Evolutionary conservation across 176 grass and related monocot species (phyloP).

Genomic region (Puya raimondii): DNA sequence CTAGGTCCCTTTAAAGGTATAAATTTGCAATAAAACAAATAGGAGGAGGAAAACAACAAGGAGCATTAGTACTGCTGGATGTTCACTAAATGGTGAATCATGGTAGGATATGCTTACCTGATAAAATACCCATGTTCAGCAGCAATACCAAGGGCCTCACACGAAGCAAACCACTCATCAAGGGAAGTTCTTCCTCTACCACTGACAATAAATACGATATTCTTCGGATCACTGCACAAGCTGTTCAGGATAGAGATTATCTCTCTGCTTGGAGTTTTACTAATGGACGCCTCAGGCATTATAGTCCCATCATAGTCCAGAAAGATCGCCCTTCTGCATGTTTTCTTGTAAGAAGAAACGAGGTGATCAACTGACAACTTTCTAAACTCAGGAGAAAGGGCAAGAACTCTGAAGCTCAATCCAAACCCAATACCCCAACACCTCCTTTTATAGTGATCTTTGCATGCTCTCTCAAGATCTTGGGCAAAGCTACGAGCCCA

Average conservation of each 20-base stretch:
- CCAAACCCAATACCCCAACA: conserved; percentile 40
- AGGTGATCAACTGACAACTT: conserved; percentile 43
- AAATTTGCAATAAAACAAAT: not conserved
- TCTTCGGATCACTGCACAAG: conserved; percentile 40
- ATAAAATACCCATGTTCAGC: conserved; percentile 70
- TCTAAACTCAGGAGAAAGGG: conserved; percentile 42
- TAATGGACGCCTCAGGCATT: conserved; percentile 30
- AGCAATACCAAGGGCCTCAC: conserved; percentile 42
- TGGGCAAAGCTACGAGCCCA: conserved; percentile 50
- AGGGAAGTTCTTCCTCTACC: conserved; percentile 45
- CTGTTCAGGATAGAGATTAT: conserved; percentile 35
- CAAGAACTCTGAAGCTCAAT: conserved; percentile 42
- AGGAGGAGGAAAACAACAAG: not conserved
- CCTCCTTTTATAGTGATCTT: conserved; percentile 29
- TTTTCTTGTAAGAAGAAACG: conserved; percentile 27
- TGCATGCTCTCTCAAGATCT: conserved; percentile 41
- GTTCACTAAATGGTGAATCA: not conserved
- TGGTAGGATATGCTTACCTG: conserved; percentile 32
- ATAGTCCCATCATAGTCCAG: conserved; percentile 65
- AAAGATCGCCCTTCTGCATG: conserved; percentile 38
- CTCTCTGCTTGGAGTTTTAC: conserved; percentile 39
- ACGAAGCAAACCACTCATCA: conserved; percentile 43
- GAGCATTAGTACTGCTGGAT: not conserved
- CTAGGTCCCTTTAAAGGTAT: not conserved
- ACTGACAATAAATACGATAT: conserved; percentile 47